These are phyloP conservation scores for Medicago ruthenica DNA, from an alignment of 306 rosid genomes.

Conservation along the genomic window DNA sequence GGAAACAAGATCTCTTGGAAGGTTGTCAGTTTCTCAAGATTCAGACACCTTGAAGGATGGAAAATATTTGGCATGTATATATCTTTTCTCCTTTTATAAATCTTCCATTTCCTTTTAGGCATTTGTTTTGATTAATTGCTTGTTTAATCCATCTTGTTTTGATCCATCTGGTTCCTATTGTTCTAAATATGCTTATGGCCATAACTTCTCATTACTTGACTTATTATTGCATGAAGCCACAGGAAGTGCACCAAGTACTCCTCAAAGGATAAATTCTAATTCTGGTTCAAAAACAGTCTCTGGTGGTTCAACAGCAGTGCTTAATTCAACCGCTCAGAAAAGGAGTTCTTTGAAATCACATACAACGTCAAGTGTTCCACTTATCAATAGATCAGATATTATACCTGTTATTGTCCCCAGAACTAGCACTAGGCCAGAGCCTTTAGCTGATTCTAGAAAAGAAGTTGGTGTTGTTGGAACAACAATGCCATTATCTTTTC, in stretches of 20 bases:
- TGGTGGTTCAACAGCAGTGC: slow-evolving; percentile 66
- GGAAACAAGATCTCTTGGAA: slow-evolving; percentile 88
- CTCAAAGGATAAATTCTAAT: slow-evolving; percentile 75
- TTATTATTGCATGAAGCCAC: slow-evolving; percentile 70
- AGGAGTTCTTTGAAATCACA: slow-evolving; percentile 69
- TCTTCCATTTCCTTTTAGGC: slow-evolving; percentile 5
- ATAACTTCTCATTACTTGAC: slow-evolving; percentile 47
- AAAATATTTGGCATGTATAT: slow-evolving; percentile 79
- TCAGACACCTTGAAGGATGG: slow-evolving; percentile 82
- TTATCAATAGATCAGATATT: slow-evolving; percentile 72
- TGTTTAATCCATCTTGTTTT: slow-evolving; percentile 30
- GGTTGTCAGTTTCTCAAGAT: slow-evolving; percentile 90
- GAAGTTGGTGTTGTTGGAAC: slow-evolving; percentile 75
- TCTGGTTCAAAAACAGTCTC: slow-evolving; percentile 65
- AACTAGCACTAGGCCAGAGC: slow-evolving; percentile 70
- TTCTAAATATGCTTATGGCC: slow-evolving; percentile 34
- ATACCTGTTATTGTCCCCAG: slow-evolving; percentile 94
- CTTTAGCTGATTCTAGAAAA: slow-evolving; percentile 76
- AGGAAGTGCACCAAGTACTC: slow-evolving; percentile 91
- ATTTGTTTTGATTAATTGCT: slow-evolving; percentile 37
- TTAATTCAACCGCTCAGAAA: slow-evolving; percentile 65
- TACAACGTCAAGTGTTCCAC: slow-evolving; percentile 58
- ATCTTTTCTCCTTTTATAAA: slow-evolving; percentile 38
- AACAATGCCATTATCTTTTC: slow-evolving; percentile 66
- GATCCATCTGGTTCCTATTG: slow-evolving; percentile 32